Evolutionary conservation across 2,329 filamentous ascomycete genomes (phyloP).

Genomic region (Botrytis paeoniae): DNA sequence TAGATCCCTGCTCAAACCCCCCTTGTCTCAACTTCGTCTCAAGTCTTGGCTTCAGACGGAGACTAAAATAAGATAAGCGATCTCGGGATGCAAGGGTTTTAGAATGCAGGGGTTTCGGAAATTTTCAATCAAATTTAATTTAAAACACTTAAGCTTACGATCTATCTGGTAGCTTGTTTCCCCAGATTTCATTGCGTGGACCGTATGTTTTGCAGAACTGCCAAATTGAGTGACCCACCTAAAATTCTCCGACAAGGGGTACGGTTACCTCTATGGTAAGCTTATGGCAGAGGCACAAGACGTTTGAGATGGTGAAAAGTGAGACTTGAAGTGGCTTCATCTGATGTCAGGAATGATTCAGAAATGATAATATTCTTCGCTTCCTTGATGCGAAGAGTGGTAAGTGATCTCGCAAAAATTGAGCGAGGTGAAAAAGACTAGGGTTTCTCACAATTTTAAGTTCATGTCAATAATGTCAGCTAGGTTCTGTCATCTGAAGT

Average conservation of each 20-base stretch:
- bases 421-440: neutral
- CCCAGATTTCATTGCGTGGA: conserved; percentile 7
- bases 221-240: neutral
- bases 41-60: neutral
- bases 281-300: neutral
- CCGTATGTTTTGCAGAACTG: neutral
- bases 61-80: conserved; percentile 12
- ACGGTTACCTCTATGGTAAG: neutral
- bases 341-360: conserved; percentile 11
- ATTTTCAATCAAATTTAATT: neutral
- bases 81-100: neutral
- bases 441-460: neutral
- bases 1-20: conserved; percentile 6
- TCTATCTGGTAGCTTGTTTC: conserved; percentile 18
- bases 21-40: conserved; percentile 20
- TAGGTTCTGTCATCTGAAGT: conserved; percentile 12
- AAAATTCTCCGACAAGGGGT: neutral
- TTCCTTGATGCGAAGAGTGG: neutral
- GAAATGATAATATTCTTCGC: neutral
- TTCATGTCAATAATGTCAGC: neutral
- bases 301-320: neutral
- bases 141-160: conserved; percentile 8
- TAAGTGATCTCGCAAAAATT: neutral
- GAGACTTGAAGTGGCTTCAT: conserved; percentile 15
- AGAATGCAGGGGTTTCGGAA: neutral